Percentiles rank a stretch among this genome's conserved stretches.
Evolutionary conservation across 106 monocot species (phyloP).

Genomic region (Acorus calamus): DNA sequence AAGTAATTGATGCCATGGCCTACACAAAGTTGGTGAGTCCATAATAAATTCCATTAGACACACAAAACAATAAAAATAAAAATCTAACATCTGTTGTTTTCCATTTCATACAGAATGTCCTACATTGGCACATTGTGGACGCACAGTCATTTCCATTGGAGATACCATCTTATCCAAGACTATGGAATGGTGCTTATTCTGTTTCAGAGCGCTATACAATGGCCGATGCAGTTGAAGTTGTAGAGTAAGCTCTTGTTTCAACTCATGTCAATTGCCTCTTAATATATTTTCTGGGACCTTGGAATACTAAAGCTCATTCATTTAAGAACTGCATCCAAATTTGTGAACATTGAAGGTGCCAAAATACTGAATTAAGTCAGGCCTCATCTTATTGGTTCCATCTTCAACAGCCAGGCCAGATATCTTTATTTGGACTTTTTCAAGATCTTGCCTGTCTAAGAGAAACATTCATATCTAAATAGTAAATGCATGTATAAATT

Average conservation of each 20-base stretch:
- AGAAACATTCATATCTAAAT: too few species aligned
- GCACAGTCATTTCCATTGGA: slow-evolving; percentile 84
- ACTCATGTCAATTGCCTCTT: neutral
- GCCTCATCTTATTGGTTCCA: too few species aligned
- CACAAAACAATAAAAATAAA: too few species aligned
- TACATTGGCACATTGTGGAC: slow-evolving; percentile 98
- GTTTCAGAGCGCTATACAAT: slow-evolving; percentile 69
- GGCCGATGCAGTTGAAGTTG: slow-evolving; percentile 76
- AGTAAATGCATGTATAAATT: too few species aligned
- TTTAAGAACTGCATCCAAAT: too few species aligned
- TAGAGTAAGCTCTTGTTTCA: slow-evolving; percentile 47
- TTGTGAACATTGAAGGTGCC: too few species aligned
- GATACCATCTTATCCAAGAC: slow-evolving; percentile 82
- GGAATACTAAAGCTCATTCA: too few species aligned
- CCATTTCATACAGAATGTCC: slow-evolving; percentile 60
- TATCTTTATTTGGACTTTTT: too few species aligned
- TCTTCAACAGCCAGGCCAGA: too few species aligned
- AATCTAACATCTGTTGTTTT: neutral
- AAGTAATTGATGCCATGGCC: slow-evolving; percentile 88
- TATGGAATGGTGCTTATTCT: slow-evolving; percentile 88
- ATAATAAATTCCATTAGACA: neutral
- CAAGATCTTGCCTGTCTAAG: too few species aligned
- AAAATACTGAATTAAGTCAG: too few species aligned
- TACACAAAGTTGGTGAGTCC: slow-evolving; percentile 74
- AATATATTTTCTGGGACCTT: too few species aligned